These are phyloP conservation scores for Hansenula lynferdii DNA, from an alignment of 1,139 yeast genomes.

Conservation along the genomic window DNA sequence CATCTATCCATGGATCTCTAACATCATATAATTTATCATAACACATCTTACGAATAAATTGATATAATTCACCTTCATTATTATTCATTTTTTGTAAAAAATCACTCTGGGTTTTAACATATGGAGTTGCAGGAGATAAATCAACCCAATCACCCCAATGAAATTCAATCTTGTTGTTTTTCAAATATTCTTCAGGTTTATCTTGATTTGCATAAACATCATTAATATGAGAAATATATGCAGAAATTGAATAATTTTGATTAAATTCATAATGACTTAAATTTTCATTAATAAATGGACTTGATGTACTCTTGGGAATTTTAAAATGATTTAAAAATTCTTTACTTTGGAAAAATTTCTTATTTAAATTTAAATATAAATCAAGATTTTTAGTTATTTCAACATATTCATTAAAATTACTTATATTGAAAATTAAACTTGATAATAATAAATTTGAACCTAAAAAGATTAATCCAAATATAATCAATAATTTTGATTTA, in stretches of 20 bases:
- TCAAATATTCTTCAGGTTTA: conserved; percentile 13
- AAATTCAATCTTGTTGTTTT: conserved; percentile 13
- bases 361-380: conserved; percentile 14
- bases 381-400: conserved; percentile 15
- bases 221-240: conserved; percentile 9
- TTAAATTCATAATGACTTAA: conserved; percentile 7
- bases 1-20: conserved; percentile 22
- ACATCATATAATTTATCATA: conserved; percentile 18
- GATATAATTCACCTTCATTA: conserved; percentile 11
- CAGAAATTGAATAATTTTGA: conserved; percentile 15
- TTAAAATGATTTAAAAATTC: conserved; percentile 13
- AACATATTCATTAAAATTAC: conserved; percentile 16
- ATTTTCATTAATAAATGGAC: conserved; percentile 2
- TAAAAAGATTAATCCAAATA: conserved; percentile 16
- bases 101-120: conserved; percentile 16
- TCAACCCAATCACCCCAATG: conserved; percentile 29
- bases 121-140: conserved; percentile 20
- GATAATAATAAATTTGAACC: conserved; percentile 16
- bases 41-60: conserved; percentile 16
- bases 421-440: conserved; percentile 13
- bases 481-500: conserved; percentile 18
- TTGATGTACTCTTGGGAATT: conserved; percentile 4
- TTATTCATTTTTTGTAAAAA: conserved; percentile 10
- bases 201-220: conserved; percentile 10
- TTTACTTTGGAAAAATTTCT: conserved; percentile 16